A percentile compares a stretch with the other conserved stretches of the same genome.
Conservation (phyloP, 805 yeast genomes). For the Metschnikowia gruessii region DNA sequence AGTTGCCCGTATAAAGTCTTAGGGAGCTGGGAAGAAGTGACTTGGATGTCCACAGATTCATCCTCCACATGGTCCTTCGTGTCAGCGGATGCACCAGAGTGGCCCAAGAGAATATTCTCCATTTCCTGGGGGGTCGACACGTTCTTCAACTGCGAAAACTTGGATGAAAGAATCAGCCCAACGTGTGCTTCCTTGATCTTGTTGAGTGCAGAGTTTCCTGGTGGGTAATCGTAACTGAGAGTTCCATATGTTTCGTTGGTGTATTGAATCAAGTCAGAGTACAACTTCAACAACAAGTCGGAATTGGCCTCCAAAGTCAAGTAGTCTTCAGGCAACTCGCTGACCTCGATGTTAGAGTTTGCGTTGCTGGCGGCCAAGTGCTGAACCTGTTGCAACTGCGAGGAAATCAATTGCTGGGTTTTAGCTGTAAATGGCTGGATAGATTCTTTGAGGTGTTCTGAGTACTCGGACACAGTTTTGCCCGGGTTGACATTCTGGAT, state of each 20-base stretch:
- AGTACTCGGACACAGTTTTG: constrained; percentile 38
- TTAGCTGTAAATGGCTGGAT: constrained; percentile 56
- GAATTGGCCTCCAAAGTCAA: constrained; percentile 62
- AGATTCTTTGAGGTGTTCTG: constrained; percentile 42
- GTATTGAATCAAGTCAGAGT: constrained; percentile 46
- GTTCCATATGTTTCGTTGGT: constrained; percentile 60
- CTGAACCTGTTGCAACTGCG: constrained; percentile 55
- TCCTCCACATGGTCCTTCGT: constrained; percentile 8
- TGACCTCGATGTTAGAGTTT: constrained; percentile 51
- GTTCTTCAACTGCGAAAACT: constrained; percentile 56
- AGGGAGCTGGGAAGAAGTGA: constrained; percentile 44
- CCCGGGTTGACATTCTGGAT: constrained; percentile 36
- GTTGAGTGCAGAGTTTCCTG: constrained; percentile 44
- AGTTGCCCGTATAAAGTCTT: constrained; percentile 75
- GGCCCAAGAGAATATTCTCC: constrained; percentile 52
- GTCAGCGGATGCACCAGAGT: constrained; percentile 3
- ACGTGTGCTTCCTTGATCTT: constrained; percentile 67
- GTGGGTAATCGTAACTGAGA: constrained; percentile 81
- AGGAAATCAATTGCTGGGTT: constrained; percentile 57
- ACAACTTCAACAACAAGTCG: constrained; percentile 60
- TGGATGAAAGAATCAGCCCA: constrained; percentile 53
- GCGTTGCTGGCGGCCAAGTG: constrained; percentile 33
- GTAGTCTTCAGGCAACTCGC: constrained; percentile 74
- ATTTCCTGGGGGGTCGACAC: constrained; percentile 68
- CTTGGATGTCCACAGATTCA: constrained; percentile 28